Evolutionary conservation across 345 rosid species (phyloP).

Genomic region (Salix koriyanagi): DNA sequence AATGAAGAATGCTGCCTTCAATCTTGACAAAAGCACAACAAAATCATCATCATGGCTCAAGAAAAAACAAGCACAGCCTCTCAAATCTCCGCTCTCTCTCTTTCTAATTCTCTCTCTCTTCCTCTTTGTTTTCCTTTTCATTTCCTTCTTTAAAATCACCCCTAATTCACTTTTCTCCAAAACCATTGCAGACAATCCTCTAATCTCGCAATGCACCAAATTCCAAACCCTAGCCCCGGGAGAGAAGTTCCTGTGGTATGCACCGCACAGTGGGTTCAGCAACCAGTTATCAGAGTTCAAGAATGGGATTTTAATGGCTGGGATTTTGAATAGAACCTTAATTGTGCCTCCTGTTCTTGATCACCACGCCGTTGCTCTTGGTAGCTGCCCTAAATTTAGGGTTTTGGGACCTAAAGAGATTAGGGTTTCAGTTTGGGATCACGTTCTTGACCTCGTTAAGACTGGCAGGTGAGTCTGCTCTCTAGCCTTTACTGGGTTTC

Average conservation of each 20-base stretch:
- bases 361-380: slow-evolving; percentile 91
- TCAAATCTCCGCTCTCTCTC: slow-evolving; percentile 34
- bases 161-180: slow-evolving; percentile 39
- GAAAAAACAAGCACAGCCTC: slow-evolving; percentile 26
- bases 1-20: slow-evolving; percentile 35
- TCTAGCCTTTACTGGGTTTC: not conserved
- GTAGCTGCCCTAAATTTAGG: slow-evolving; percentile 96
- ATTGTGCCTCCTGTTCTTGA: slow-evolving; percentile 81
- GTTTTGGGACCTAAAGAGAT: slow-evolving; percentile 53
- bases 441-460: slow-evolving; percentile 53
- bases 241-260: slow-evolving; percentile 62
- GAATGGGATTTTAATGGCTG: slow-evolving; percentile 71
- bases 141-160: slow-evolving; percentile 32
- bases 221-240: slow-evolving; percentile 13
- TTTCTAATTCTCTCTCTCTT: slow-evolving; percentile 18
- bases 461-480: slow-evolving; percentile 46
- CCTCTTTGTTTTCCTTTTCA: slow-evolving; percentile 30
- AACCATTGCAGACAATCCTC: slow-evolving; percentile 22
- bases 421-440: slow-evolving; percentile 66
- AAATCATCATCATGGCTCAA: slow-evolving; percentile 41
- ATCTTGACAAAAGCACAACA: slow-evolving; percentile 23
- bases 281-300: slow-evolving; percentile 89
- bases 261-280: slow-evolving; percentile 95
- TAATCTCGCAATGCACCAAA: slow-evolving; percentile 39
- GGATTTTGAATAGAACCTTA: slow-evolving; percentile 72